Base-by-base conservation (phyloP, 305 asterid genomes). In the Fraxinus paxiana region DNA sequence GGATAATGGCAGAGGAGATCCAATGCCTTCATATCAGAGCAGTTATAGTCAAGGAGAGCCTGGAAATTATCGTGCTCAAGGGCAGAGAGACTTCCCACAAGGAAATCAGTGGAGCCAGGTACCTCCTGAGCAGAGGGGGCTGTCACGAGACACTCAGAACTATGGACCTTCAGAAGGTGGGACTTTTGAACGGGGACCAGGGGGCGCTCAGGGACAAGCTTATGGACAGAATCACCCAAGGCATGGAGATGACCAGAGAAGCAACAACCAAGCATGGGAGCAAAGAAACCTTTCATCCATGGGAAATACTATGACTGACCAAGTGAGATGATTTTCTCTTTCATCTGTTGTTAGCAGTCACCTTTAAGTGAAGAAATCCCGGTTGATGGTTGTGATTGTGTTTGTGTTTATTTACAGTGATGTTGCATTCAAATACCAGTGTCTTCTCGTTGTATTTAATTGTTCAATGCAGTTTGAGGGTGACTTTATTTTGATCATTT, bases 111-210 rank as follows among this genome's bases (percentile, higher is more conserved):
- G 79, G 65, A 88, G 82, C 76, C 79, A 81, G 79, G 77, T 41
- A 83, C 82, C 88, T 34, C 83, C 87, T 35, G 90, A 83, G 75
- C 86, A 79, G 26, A 85, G 88, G 87, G 85, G 81, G 77, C 83
- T 61, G 70, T 15, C 78, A 35, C 88, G 74, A 81, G 88, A 80
- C 76, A 69, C 30, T 79, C 85, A 80, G 41, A 78, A 51, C 46
- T 83, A 63, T 67, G 82, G 69, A 41, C 72, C 87, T 82, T 59
- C 87, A 67, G 88, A 81, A 74, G 84, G 80, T 76, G 87, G 84
- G 41, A 61, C 15, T 72, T 82, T 73, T 85, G 90, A 75, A 73
- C 90, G 78, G 59, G 83, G 73, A 77, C 17, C 85, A 8, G 85
- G 80, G 35, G 86, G 41, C 10, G 65, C 81, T 22, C 85, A 77